Conservation (phyloP, 371 early-diverging fungal species). For the Fennellomyces sp. region DNA sequence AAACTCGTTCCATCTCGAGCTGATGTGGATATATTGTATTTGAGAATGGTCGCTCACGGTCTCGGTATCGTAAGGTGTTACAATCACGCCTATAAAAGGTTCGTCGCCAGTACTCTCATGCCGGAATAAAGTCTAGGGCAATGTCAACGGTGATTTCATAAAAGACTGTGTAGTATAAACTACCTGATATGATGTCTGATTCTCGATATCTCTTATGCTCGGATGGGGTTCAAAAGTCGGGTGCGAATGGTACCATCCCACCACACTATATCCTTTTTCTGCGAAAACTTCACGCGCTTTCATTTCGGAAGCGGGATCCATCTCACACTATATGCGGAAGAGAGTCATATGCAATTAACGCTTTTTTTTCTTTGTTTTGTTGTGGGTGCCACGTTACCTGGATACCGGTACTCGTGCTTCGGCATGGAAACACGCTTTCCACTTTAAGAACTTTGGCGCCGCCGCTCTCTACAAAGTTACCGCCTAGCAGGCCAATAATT, state of each 20-base stretch:
- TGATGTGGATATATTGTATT: slow-evolving; percentile 61
- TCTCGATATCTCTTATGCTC: slow-evolving; percentile 82
- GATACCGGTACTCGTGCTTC: slow-evolving; percentile 69
- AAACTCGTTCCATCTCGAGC: slow-evolving; percentile 44
- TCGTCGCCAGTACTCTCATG: slow-evolving; percentile 66
- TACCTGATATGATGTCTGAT: slow-evolving; percentile 81
- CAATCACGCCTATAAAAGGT: slow-evolving; percentile 85
- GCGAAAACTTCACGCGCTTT: slow-evolving; percentile 74
- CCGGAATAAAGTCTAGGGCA: slow-evolving; percentile 59
- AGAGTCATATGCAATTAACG: not conserved
- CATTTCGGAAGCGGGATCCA: slow-evolving; percentile 80
- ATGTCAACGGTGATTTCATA: too few relatives aligned
- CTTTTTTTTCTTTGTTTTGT: not conserved
- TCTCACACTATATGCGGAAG: slow-evolving; percentile 32
- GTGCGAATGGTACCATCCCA: slow-evolving; percentile 95
- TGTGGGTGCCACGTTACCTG: slow-evolving; percentile 44
- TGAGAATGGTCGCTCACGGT: slow-evolving; percentile 54
- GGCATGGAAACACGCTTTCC: slow-evolving; percentile 63
- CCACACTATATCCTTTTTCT: slow-evolving; percentile 70
- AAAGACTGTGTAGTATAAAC: not conserved
- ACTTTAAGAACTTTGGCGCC: slow-evolving; percentile 54
- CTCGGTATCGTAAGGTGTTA: slow-evolving; percentile 71
- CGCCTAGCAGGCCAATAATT: slow-evolving; percentile 87
- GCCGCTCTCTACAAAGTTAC: slow-evolving; percentile 54
- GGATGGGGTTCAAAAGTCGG: slow-evolving; percentile 86